Conservation (phyloP, 345 rosid species). For the Bruguiera parviflora region DNA sequence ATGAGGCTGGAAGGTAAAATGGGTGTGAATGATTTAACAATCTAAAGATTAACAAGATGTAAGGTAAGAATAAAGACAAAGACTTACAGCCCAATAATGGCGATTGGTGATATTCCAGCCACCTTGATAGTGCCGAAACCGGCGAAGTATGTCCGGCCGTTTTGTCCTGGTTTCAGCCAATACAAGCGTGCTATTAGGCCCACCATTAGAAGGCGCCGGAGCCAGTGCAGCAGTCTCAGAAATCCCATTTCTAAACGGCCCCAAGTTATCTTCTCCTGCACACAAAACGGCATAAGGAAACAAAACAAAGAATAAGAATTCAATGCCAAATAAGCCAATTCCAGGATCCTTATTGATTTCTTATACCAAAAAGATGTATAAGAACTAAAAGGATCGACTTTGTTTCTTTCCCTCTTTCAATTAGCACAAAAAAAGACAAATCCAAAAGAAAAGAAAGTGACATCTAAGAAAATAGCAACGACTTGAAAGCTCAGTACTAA, state of each 20-base stretch:
- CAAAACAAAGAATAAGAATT: background rate
- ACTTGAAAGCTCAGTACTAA: background rate
- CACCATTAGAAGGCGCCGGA: slow-evolving; percentile 49
- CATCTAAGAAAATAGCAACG: background rate
- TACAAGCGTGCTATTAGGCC: slow-evolving; percentile 41
- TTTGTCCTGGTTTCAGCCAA: slow-evolving; percentile 76
- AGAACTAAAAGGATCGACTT: too few species aligned
- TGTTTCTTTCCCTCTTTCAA: too few species aligned
- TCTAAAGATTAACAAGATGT: background rate
- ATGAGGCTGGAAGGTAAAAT: too few species aligned
- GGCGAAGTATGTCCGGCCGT: slow-evolving; percentile 75
- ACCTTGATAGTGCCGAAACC: slow-evolving; percentile 60
- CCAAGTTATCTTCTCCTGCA: slow-evolving; percentile 22
- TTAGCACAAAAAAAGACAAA: background rate
- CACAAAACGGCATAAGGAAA: background rate
- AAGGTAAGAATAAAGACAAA: slow-evolving; percentile 2
- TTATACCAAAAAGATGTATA: too few species aligned
- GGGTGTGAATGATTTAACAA: too few species aligned
- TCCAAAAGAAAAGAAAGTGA: background rate
- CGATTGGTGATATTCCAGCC: slow-evolving; percentile 87
- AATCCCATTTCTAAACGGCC: slow-evolving; percentile 52
- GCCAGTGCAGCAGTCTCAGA: slow-evolving; percentile 41
- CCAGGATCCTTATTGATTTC: too few species aligned
- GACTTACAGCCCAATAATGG: slow-evolving; percentile 95
- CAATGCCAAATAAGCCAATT: background rate